These are phyloP conservation scores for Russula griseocarnosa DNA, from an alignment of 768 basidiomycete genomes.

Conservation along the genomic window DNA sequence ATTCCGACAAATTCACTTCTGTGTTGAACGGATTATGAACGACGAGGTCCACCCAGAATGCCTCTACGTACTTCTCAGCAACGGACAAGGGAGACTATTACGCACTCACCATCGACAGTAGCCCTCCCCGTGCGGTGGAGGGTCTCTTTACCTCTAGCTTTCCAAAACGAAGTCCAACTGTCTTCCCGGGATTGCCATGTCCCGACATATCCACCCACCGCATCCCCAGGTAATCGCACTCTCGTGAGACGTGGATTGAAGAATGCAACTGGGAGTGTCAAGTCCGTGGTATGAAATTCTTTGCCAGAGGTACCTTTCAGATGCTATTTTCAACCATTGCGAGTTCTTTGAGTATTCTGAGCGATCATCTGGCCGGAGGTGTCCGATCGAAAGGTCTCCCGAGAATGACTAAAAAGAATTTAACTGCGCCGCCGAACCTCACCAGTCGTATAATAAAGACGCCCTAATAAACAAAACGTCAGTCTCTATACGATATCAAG, in stretches of 20 bases:
- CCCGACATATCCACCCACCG: constrained; percentile 40
- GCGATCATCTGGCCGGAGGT: constrained; percentile 24
- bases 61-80: constrained; percentile 44
- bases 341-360: constrained; percentile 15
- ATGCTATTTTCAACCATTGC: constrained; percentile 59
- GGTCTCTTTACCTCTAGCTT: constrained; percentile 47
- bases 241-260: constrained; percentile 55
- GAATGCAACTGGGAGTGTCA: constrained; percentile 64
- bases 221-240: constrained; percentile 54
- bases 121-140: constrained; percentile 57
- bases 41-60: constrained; percentile 71
- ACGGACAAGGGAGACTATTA: neutral
- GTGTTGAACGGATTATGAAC: constrained; percentile 70
- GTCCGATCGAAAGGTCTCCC: constrained; percentile 38
- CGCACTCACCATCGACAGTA: constrained; percentile 53
- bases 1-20: constrained; percentile 60
- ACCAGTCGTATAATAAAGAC: constrained; percentile 84
- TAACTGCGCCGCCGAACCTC: constrained; percentile 75
- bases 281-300: constrained; percentile 40
- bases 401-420: constrained; percentile 72
- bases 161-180: constrained; percentile 63
- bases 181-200: constrained; percentile 67
- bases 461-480: constrained; percentile 47
- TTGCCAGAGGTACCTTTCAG: constrained; percentile 57
- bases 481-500: neutral